Conservation (phyloP, 306 rosid species). For the Acacia crassicarpa region DNA sequence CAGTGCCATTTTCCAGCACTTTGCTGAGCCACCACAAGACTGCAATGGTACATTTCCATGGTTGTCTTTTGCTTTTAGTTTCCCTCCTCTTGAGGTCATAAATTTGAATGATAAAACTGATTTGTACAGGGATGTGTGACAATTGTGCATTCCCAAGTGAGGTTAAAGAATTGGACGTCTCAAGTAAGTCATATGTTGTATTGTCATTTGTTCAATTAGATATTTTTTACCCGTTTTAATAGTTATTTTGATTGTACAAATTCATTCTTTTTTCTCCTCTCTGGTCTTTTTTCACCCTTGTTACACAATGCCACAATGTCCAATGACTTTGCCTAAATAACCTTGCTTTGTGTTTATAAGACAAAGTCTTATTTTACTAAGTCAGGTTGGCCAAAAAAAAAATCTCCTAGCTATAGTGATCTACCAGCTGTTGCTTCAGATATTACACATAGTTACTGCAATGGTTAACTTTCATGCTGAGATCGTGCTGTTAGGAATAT, state of each 20-base stretch:
- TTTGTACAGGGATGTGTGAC: constrained; percentile 87
- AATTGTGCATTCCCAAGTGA: constrained; percentile 73
- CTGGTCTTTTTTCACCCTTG: background rate
- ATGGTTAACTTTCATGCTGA: background rate
- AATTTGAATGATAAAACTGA: constrained; percentile 17
- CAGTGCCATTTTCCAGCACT: constrained; percentile 75
- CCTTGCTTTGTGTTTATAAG: background rate
- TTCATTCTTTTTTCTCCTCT: constrained; percentile 17
- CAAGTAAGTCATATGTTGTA: constrained; percentile 49
- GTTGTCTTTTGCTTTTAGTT: constrained; percentile 20
- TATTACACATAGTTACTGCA: background rate
- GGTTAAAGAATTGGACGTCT: constrained; percentile 73
- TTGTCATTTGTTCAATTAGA: constrained; percentile 26
- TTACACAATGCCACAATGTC: background rate
- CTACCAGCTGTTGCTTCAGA: background rate
- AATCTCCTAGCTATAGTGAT: background rate
- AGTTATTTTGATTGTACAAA: background rate
- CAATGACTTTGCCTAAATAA: background rate
- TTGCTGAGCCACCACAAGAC: constrained; percentile 89
- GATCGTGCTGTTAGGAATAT: background rate
- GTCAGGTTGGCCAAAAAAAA: background rate
- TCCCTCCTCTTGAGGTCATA: background rate
- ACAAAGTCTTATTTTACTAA: background rate
- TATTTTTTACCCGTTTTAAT: constrained; percentile 6
- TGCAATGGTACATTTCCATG: constrained; percentile 66